A percentile compares a stretch with the other conserved stretches of the same genome.
Evolutionary conservation across 2,329 filamentous ascomycete species (phyloP).

Genomic region (Cytospora mali): DNA sequence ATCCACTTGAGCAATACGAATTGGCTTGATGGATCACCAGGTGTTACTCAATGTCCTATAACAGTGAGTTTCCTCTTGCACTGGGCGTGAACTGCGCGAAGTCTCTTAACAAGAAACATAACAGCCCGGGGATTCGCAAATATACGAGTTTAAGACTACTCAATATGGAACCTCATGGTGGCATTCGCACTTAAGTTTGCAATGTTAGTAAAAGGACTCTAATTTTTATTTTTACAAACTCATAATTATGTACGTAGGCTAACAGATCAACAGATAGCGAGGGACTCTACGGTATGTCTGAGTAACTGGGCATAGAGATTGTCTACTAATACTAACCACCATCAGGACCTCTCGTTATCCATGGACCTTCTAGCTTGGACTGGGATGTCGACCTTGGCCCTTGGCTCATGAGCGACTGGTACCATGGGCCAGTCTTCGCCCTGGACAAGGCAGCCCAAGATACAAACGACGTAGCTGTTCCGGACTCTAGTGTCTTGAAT

Average conservation of each 20-base stretch:
- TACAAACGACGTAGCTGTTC: background rate
- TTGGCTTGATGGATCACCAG: conserved; percentile 45
- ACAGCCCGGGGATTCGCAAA: conserved; percentile 51
- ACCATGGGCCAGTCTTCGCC: conserved; percentile 39
- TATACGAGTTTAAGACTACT: conserved; percentile 38
- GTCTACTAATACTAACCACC: conserved; percentile 12
- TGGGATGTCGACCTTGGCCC: conserved; percentile 68
- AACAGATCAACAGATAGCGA: no score
- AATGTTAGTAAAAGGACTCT: conserved; percentile 46
- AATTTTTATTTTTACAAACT: conserved; percentile 54
- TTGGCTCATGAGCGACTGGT: conserved; percentile 61
- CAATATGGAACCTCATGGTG: conserved; percentile 43
- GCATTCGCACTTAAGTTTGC: conserved; percentile 40
- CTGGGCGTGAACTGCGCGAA: background rate
- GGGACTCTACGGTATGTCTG: no score
- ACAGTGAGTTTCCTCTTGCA: conserved; percentile 29
- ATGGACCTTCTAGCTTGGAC: conserved; percentile 55
- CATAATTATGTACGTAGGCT: no score
- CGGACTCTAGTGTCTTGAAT: conserved; percentile 41
- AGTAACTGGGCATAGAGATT: conserved; percentile 39
- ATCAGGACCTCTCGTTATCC: conserved; percentile 39
- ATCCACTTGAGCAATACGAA: conserved; percentile 47
- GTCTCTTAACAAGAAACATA: background rate
- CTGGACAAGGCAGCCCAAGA: background rate
- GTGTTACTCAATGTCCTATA: conserved; percentile 45